Percentiles rank a stretch among this genome's conserved stretches.
Evolutionary conservation across 2,329 filamentous ascomycete genomes (phyloP).

Genomic region (Capronia epimyces): DNA sequence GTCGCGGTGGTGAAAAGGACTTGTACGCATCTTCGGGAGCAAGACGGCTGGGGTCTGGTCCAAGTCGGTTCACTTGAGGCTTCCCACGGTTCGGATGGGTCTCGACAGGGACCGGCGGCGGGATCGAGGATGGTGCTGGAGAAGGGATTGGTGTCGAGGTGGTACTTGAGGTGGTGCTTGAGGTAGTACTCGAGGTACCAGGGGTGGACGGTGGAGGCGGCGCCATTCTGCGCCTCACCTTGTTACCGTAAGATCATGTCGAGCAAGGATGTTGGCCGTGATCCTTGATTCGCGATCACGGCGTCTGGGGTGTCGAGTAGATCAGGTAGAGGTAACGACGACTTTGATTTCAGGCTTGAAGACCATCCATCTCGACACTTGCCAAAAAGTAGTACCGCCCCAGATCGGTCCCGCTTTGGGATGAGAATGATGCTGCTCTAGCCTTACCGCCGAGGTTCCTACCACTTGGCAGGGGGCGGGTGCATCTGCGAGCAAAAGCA

Average conservation of each 20-base stretch:
- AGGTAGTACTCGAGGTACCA: neutral
- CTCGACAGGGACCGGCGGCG: slow-evolving; percentile 44
- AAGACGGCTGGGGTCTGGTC: slow-evolving; percentile 61
- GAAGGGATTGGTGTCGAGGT: slow-evolving; percentile 24
- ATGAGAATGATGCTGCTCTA: no score
- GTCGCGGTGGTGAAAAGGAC: slow-evolving; percentile 55
- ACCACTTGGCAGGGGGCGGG: no score
- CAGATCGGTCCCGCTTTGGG: no score
- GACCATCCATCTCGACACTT: no score
- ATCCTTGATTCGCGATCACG: neutral
- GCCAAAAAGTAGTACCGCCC: no score
- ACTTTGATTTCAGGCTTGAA: no score
- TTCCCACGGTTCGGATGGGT: slow-evolving; percentile 42
- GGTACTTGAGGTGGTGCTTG: slow-evolving; percentile 15
- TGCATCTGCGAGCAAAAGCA: no score
- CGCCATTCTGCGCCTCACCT: slow-evolving; percentile 26
- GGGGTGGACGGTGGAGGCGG: slow-evolving; percentile 19
- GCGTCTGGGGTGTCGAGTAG: neutral
- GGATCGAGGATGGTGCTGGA: slow-evolving; percentile 34
- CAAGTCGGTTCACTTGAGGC: slow-evolving; percentile 35
- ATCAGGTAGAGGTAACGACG: neutral
- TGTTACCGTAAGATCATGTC: slow-evolving; percentile 24
- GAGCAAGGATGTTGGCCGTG: neutral
- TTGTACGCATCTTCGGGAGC: slow-evolving; percentile 80
- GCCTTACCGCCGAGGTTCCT: no score